Evolutionary conservation across 2,329 filamentous ascomycete genomes (phyloP).

Genomic region (Diaporthe citrichinensis): DNA sequence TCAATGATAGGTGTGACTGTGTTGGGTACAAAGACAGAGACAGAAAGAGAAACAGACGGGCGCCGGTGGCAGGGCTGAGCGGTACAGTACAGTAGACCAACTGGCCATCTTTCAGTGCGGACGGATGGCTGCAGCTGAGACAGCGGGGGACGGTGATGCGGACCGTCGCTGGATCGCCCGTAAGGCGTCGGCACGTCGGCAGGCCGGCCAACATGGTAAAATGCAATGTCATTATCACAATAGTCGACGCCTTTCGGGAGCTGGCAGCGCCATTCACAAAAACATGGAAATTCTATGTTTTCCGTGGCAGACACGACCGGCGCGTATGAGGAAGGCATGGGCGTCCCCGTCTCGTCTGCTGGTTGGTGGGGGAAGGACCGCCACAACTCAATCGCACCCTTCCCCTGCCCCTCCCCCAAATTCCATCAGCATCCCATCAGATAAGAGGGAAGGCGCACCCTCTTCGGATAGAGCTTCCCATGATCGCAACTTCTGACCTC

Average conservation of each 20-base stretch:
- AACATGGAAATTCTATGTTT: neutral
- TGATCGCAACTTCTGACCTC: slow-evolving; percentile 40
- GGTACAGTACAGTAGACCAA: neutral
- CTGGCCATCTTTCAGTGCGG: neutral
- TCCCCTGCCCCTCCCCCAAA: neutral
- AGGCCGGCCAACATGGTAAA: neutral
- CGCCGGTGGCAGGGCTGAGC: slow-evolving; percentile 33
- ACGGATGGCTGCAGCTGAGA: slow-evolving; percentile 38
- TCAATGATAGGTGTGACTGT: slow-evolving; percentile 3
- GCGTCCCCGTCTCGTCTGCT: neutral
- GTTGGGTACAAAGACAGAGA: neutral
- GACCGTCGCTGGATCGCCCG: slow-evolving; percentile 1
- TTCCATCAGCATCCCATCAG: neutral
- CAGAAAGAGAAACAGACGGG: neutral
- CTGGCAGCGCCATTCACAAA: neutral
- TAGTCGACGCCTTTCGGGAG: neutral
- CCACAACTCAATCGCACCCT: neutral
- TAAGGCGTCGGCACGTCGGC: slow-evolving; percentile 9
- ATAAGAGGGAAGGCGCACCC: slow-evolving; percentile 33
- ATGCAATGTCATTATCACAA: neutral
- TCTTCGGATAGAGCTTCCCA: slow-evolving; percentile 33
- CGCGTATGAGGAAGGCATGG: neutral
- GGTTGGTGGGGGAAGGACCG: neutral
- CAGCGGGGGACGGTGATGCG: slow-evolving; percentile 21
- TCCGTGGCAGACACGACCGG: neutral